These are phyloP conservation scores for Coemansia sp. DNA, from an alignment of 192 early-diverging fungal genomes.

Conservation along the genomic window DNA sequence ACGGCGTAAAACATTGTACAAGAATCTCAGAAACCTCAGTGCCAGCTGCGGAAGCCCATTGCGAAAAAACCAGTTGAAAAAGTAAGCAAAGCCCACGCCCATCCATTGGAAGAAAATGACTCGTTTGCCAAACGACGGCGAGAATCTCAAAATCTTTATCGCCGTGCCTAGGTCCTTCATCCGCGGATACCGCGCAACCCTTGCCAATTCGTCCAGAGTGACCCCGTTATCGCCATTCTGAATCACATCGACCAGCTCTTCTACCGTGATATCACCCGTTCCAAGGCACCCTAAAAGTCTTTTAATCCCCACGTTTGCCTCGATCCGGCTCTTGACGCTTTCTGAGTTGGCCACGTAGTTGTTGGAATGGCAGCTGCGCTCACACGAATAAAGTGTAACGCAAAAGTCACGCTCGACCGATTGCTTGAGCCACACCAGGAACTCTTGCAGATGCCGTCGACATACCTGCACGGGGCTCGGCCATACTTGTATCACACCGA, in stretches of 20 bases:
- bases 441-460: constrained; percentile 8
- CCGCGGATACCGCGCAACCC: constrained; percentile 18
- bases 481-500: constrained; percentile 23
- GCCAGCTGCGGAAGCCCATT: background rate
- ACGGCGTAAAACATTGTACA: constrained; percentile 5
- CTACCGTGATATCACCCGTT: constrained; percentile 3
- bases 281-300: constrained; percentile 13
- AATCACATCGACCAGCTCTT: constrained; percentile 19
- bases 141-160: constrained; percentile 11
- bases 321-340: constrained; percentile 15
- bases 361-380: constrained; percentile 11
- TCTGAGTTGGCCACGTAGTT: constrained; percentile 17
- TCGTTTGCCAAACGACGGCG: constrained; percentile 16
- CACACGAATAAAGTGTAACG: constrained; percentile 23
- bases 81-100: constrained; percentile 2
- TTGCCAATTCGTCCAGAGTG: constrained; percentile 19
- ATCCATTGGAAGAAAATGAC: constrained; percentile 31
- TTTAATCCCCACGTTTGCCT: constrained; percentile 13
- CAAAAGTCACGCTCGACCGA: constrained; percentile 25
- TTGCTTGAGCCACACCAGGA: constrained; percentile 22
- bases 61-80: background rate
- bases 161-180: constrained; percentile 9
- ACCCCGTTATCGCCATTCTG: constrained; percentile 10
- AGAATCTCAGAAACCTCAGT: constrained; percentile 4
- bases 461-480: constrained; percentile 18